These are phyloP conservation scores for Mollisia scopiformis DNA, from an alignment of 2,329 filamentous ascomycete genomes.

Conservation along the genomic window DNA sequence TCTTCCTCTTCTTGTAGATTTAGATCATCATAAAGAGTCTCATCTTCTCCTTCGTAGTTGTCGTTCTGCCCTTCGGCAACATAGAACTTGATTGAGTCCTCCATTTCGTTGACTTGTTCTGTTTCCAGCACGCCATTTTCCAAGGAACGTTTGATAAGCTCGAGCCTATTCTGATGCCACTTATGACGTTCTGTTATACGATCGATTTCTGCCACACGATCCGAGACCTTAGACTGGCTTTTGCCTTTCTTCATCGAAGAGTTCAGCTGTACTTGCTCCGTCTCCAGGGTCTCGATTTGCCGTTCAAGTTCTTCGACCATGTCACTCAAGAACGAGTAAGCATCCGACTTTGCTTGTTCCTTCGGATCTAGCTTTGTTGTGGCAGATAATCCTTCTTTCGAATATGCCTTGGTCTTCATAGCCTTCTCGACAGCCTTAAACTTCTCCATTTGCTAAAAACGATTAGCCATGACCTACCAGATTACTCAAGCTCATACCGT, in stretches of 20 bases:
- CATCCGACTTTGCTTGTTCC: slow-evolving; percentile 90
- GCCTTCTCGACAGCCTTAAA: slow-evolving; percentile 99
- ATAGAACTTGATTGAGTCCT: slow-evolving; percentile 94
- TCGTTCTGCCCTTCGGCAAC: slow-evolving; percentile 86
- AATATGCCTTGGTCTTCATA: slow-evolving; percentile 99
- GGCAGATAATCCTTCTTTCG: slow-evolving; percentile 93
- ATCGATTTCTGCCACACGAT: slow-evolving; percentile 85
- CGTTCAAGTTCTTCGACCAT: slow-evolving; percentile 93
- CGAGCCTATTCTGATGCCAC: slow-evolving; percentile 92
- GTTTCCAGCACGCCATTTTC: slow-evolving; percentile 92
- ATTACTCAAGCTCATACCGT: slow-evolving; percentile 61
- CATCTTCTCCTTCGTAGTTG: slow-evolving; percentile 86
- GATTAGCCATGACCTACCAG: slow-evolving; percentile 29
- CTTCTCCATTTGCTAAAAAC: slow-evolving; percentile 90
- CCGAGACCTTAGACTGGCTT: slow-evolving; percentile 73
- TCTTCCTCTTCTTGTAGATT: slow-evolving; percentile 92
- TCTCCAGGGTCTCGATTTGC: slow-evolving; percentile 91
- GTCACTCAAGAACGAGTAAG: slow-evolving; percentile 80
- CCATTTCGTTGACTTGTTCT: slow-evolving; percentile 83
- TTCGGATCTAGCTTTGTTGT: slow-evolving; percentile 95
- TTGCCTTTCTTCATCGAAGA: slow-evolving; percentile 95
- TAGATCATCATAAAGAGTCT: slow-evolving; percentile 92
- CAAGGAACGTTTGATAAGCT: slow-evolving; percentile 84
- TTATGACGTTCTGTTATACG: slow-evolving; percentile 88
- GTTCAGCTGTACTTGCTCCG: slow-evolving; percentile 84